phyloP scores from a whole-genome alignment of 225 moss, liverwort and hornwort genomes.

The Asterella californica region DNA sequence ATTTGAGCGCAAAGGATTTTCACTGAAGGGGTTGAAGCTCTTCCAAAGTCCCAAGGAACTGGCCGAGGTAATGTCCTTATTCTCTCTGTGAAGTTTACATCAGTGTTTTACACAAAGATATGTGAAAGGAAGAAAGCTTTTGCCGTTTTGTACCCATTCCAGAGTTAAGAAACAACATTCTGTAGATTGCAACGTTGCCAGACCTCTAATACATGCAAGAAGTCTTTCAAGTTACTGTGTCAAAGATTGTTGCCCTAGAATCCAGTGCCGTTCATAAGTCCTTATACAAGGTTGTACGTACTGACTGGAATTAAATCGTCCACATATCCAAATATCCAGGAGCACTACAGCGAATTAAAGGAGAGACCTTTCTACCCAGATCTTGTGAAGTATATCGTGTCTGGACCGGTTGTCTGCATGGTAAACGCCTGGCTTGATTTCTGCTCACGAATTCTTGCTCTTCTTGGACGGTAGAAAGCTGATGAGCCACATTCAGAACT shows the following conservation, averaged over 20 bases:
- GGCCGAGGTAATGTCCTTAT: slow-evolving; percentile 51
- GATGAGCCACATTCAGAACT: not conserved
- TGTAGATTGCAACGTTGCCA: not conserved
- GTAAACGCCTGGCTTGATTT: slow-evolving; percentile 24
- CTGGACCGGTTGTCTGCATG: slow-evolving; percentile 95
- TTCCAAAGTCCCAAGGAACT: slow-evolving; percentile 75
- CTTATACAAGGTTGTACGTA: not conserved
- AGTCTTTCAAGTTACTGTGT: not conserved
- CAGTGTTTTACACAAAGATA: not conserved
- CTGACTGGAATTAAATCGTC: not conserved
- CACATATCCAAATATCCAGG: slow-evolving; percentile 35
- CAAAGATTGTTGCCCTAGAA: not conserved
- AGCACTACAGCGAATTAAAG: slow-evolving; percentile 79
- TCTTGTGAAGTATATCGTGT: slow-evolving; percentile 76
- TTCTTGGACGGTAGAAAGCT: not conserved
- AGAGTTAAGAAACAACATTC: not conserved
- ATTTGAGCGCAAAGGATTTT: slow-evolving; percentile 89
- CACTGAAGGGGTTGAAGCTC: slow-evolving; percentile 74
- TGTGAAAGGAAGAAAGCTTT: not conserved
- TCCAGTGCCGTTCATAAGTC: not conserved
- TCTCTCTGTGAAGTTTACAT: not conserved
- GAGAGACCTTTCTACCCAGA: slow-evolving; percentile 77
- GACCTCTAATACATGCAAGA: not conserved
- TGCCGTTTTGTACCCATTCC: not conserved
- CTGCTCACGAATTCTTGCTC: not conserved